These are phyloP conservation scores for Leptographium galeiforme DNA, from an alignment of 2,329 filamentous ascomycete species.

Conservation along the genomic window DNA sequence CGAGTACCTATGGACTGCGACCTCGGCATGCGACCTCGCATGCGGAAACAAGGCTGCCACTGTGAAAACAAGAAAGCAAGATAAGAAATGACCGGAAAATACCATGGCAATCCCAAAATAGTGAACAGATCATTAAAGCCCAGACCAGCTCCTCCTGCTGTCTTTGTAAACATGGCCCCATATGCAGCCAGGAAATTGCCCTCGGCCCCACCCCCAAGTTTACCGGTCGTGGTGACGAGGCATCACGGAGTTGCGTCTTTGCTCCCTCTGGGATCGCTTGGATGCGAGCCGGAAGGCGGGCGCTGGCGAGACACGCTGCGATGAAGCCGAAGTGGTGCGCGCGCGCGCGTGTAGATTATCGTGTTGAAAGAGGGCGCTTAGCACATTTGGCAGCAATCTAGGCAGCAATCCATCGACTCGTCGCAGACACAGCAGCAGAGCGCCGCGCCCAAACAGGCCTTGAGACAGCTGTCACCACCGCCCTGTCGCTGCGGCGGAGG, in stretches of 20 bases:
- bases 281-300: too few species aligned
- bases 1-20: background rate
- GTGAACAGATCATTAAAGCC: background rate
- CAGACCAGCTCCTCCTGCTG: background rate
- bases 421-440: conserved; percentile 39
- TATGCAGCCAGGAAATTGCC: too few species aligned
- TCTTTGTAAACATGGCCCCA: too few species aligned
- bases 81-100: background rate
- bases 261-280: too few species aligned
- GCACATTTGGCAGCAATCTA: conserved; percentile 30
- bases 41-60: background rate
- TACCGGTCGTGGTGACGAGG: too few species aligned
- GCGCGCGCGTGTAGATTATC: background rate
- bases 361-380: conserved; percentile 11
- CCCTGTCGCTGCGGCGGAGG: conserved; percentile 22
- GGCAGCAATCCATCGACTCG: conserved; percentile 35
- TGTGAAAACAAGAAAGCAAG: background rate
- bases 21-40: background rate
- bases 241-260: too few species aligned
- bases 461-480: conserved; percentile 27
- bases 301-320: background rate
- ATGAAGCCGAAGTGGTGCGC: background rate
- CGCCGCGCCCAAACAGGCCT: conserved; percentile 22
- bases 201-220: too few species aligned
- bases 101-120: background rate